A percentile compares a stretch with the other conserved stretches of the same genome.
phyloP scores from a whole-genome alignment of 495 filamentous ascomycete species.

The Stereocaulon alpinum region DNA sequence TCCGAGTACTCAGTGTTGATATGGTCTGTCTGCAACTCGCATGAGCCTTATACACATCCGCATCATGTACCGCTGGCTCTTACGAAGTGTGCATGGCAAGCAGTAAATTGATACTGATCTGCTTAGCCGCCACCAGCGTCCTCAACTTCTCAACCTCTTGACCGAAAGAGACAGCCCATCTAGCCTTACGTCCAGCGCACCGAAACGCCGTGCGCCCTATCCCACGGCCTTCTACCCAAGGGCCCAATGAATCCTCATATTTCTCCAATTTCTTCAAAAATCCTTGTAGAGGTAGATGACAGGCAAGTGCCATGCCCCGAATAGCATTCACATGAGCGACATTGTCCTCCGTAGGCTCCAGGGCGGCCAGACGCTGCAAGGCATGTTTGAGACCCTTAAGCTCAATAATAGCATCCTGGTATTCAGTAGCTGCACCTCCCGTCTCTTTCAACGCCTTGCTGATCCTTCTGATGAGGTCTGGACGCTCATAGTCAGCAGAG shows the following conservation, averaged over 20 bases:
- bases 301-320: constrained; percentile 26
- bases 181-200: constrained; percentile 17
- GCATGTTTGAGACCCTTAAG: constrained; percentile 24
- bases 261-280: constrained; percentile 24
- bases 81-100: constrained; percentile 22
- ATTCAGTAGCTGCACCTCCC: constrained; percentile 25
- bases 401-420: constrained; percentile 23
- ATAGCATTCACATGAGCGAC: constrained; percentile 25
- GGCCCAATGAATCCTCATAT: constrained; percentile 19
- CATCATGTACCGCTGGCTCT: neutral
- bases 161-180: constrained; percentile 24
- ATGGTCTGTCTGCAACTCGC: constrained; percentile 8
- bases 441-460: constrained; percentile 22
- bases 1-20: constrained; percentile 5
- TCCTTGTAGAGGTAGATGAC: constrained; percentile 22
- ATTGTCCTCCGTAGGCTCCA: constrained; percentile 23
- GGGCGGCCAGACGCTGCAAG: constrained; percentile 19
- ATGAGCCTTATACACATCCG: neutral
- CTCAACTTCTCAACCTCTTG: constrained; percentile 25
- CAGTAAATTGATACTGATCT: constrained; percentile 24
- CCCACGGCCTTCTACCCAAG: neutral
- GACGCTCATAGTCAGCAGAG: no score
- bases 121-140: constrained; percentile 23
- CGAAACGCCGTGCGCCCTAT: neutral
- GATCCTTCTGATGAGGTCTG: constrained; percentile 23